These are phyloP conservation scores for Phoma sp. DNA, from an alignment of 2,329 filamentous ascomycete species.

Conservation along the genomic window DNA sequence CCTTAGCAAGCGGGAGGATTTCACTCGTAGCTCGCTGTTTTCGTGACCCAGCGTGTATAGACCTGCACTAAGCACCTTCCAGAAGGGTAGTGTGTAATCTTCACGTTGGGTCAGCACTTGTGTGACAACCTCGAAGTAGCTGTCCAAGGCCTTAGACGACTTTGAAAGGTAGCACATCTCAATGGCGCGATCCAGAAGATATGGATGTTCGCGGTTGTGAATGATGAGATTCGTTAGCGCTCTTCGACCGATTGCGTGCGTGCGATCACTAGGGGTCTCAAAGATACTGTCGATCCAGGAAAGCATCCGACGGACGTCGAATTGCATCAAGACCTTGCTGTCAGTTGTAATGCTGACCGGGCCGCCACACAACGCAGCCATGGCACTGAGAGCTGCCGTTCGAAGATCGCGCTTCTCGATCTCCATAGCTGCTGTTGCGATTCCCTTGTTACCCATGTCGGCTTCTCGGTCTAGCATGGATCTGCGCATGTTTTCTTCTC, in stretches of 20 bases:
- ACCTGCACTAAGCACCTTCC: slow-evolving; percentile 87
- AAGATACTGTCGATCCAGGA: slow-evolving; percentile 97
- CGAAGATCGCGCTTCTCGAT: slow-evolving; percentile 94
- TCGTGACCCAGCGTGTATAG: slow-evolving; percentile 94
- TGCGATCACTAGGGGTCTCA: slow-evolving; percentile 86
- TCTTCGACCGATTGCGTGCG: slow-evolving; percentile 86
- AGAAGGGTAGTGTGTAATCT: slow-evolving; percentile 86
- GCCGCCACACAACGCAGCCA: slow-evolving; percentile 87
- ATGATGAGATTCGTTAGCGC: slow-evolving; percentile 89
- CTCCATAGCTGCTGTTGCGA: slow-evolving; percentile 87
- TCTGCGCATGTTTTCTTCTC: slow-evolving; percentile 87
- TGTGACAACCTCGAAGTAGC: slow-evolving; percentile 92
- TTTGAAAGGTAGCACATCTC: slow-evolving; percentile 88
- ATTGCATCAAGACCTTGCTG: slow-evolving; percentile 84
- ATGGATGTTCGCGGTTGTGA: slow-evolving; percentile 86
- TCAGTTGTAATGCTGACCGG: slow-evolving; percentile 89
- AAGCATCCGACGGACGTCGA: slow-evolving; percentile 91
- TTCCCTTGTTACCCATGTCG: slow-evolving; percentile 75
- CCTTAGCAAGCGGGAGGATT: slow-evolving; percentile 81
- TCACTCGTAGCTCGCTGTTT: slow-evolving; percentile 85
- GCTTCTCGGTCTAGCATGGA: slow-evolving; percentile 81
- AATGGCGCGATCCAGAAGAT: slow-evolving; percentile 88
- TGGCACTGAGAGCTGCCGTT: slow-evolving; percentile 89
- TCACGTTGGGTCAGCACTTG: slow-evolving; percentile 83
- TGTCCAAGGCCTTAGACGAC: slow-evolving; percentile 82